phyloP scores from a whole-genome alignment of 768 basidiomycete species.

The Plicaturopsis crispa region DNA sequence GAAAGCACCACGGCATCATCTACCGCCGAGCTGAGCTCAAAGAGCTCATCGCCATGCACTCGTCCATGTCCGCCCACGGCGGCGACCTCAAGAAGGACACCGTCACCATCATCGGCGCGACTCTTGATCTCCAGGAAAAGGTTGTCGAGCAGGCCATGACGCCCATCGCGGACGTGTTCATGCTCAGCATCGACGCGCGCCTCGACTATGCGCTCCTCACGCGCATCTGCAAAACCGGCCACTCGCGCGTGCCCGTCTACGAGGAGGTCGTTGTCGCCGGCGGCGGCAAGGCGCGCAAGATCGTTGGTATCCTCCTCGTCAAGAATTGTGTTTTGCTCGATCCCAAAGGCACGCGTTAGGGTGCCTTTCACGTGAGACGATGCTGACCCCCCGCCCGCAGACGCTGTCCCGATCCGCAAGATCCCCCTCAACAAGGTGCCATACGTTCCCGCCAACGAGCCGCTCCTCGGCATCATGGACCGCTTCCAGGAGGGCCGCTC shows the following conservation, averaged over 20 bases:
- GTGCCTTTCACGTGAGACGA: neutral
- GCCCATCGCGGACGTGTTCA: constrained; percentile 72
- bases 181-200: constrained; percentile 79
- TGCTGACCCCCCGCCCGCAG: constrained; percentile 24
- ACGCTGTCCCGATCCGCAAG: constrained; percentile 75
- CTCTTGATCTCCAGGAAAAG: constrained; percentile 85
- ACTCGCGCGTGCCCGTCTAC: constrained; percentile 79
- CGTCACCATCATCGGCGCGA: constrained; percentile 84
- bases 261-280: constrained; percentile 43
- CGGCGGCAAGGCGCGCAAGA: constrained; percentile 58
- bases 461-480: constrained; percentile 78
- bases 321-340: constrained; percentile 88
- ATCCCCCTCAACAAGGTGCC: constrained; percentile 84
- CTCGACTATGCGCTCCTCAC: constrained; percentile 77
- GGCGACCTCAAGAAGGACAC: constrained; percentile 86
- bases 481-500: constrained; percentile 86
- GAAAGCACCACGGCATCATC: constrained; percentile 85
- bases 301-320: constrained; percentile 80
- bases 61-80: constrained; percentile 60
- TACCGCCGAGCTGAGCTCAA: constrained; percentile 82
- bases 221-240: constrained; percentile 70
- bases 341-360: constrained; percentile 50
- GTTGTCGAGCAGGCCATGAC: constrained; percentile 81
- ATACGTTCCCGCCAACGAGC: constrained; percentile 80
- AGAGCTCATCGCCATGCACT: constrained; percentile 87